phyloP scores from a whole-genome alignment of 495 filamentous ascomycete species.

The Wilcoxina mikolae region DNA sequence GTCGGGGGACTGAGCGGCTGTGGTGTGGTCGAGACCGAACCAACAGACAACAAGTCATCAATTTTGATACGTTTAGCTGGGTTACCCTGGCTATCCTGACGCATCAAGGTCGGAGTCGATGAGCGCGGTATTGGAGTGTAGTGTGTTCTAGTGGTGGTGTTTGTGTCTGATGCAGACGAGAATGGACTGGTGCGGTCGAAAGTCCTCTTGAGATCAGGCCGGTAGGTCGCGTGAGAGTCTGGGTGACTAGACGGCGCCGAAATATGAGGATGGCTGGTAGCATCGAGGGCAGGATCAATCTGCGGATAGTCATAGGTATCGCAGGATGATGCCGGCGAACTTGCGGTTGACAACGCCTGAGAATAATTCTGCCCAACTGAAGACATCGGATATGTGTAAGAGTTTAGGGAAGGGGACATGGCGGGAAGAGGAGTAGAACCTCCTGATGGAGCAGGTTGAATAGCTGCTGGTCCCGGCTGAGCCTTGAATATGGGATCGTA shows the following conservation, averaged over 20 bases:
- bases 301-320: slow-evolving; percentile 46
- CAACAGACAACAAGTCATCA: slow-evolving; percentile 25
- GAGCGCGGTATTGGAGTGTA: slow-evolving; percentile 24
- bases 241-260: slow-evolving; percentile 13
- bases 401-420: background rate
- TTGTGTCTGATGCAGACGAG: slow-evolving; percentile 24
- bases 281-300: slow-evolving; percentile 64
- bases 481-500: slow-evolving; percentile 98
- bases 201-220: slow-evolving; percentile 24
- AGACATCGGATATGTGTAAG: slow-evolving; percentile 30
- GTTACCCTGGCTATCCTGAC: slow-evolving; percentile 18
- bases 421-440: slow-evolving; percentile 19
- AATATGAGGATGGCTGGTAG: slow-evolving; percentile 26
- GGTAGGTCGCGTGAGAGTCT: slow-evolving; percentile 20
- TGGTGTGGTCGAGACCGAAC: slow-evolving; percentile 12
- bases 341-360: slow-evolving; percentile 20
- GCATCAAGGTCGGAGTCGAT: slow-evolving; percentile 14
- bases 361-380: slow-evolving; percentile 29
- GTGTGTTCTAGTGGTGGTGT: slow-evolving; percentile 7
- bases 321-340: slow-evolving; percentile 26
- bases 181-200: slow-evolving; percentile 24
- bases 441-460: slow-evolving; percentile 51
- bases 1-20: slow-evolving; percentile 27
- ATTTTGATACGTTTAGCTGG: slow-evolving; percentile 29
- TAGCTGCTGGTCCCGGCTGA: slow-evolving; percentile 59